Base-by-base conservation (phyloP, 2,329 filamentous ascomycete species). In the Diplodia mutila region DNA sequence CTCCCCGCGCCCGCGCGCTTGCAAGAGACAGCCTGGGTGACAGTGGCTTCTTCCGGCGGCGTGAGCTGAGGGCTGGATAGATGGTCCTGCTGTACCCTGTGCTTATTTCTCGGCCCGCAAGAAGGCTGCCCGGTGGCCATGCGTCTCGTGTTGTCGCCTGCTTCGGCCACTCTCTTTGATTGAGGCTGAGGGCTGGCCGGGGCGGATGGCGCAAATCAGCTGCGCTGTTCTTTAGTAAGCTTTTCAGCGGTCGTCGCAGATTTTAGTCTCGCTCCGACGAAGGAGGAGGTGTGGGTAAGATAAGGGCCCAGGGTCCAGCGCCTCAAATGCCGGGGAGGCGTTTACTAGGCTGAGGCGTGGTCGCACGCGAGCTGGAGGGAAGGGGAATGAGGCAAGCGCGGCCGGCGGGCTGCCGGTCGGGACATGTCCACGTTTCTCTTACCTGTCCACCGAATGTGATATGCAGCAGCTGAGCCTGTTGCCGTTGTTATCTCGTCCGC, bases 231-330 rank as follows among this genome's bases (percentile, higher is more conserved):
- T 61, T 37, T 37, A 21, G 59, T 51, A 63, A 63, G 59, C 59
- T 25, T 49, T 18, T 23, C n/a, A n/a, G n/a, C n/a, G n/a, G n/a
- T n/a, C n/a, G n/a, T n/a, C n/a, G n/a, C n/a, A n/a, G n/a, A n/a
- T n/a, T n/a, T n/a, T n/a, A n/a, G n/a, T n/a, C 23, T 14, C 16
- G 37, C 29, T 39, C 53, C 42, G 57, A 14, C 57, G 57, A 34
- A 51, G n/a, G 59, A 51, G 46, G 18, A 51, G 29, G 46, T 63
- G 46, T 63, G 59, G 27, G 59, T 61, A 63, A 63, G 59, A 63
- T 51, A 37, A 63, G 42, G 59, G 59, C 51, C 59, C 46, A 63
- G 21, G 59, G 59, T 63, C 59, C 46, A 63, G 21, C 27, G 39
- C 39, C 54, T 12, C 5, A 21, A 25, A 18, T 29, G 29, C 29